Evolutionary conservation across 1,284 basidiomycete species (phyloP), one percentile per base, ranked within the genome.

Genomic region (Trichosporon faecale): DNA sequence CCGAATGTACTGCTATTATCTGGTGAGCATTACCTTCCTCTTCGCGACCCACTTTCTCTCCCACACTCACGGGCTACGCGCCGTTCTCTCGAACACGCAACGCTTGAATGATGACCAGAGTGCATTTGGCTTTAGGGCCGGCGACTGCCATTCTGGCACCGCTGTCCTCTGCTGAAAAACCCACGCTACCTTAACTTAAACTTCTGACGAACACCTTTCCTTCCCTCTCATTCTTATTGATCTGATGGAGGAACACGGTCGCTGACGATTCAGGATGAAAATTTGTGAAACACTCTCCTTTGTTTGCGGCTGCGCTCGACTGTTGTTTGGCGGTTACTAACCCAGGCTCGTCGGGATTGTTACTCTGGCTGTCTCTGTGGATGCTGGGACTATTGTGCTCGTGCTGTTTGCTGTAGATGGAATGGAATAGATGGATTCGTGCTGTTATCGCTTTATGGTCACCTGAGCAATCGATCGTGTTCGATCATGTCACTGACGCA

Each of bases 71-170:
- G 33, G 27, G 57, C 57, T 6, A 11, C 25, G 21, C 18, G 57
- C 18, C 23, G 57, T 61, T 46, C 31, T 21, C 27, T 37, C 37
- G 46, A 12, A 37, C 35, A 52, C 66, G 27, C 55, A 61, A 23
- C 57, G 27, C 72, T 55, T 70, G 29, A 46, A 60, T 72, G 80
- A 82, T 82, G 81, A 82, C 81, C 79, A 66, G 81, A 82, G 81
- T 82, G 81, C 81, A 82, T 82, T 82, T 82, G 81, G 81, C 81
- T 82, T 80, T 79, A 82, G 77, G 80, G 76, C 31, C 74, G 70
- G 65, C 44, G 29, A 25, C 66, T 63, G 25, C 67, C 65, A 61
- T 68, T 60, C 31, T 57, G 61, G 69, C 8, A 25, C 52, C 29
- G n/a, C 66, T 68, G 60, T 23, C 72, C 72, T 66, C 72, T 82